Evolutionary conservation across 805 yeast genomes (phyloP).

Genomic region (Ascoidea rubescens): DNA sequence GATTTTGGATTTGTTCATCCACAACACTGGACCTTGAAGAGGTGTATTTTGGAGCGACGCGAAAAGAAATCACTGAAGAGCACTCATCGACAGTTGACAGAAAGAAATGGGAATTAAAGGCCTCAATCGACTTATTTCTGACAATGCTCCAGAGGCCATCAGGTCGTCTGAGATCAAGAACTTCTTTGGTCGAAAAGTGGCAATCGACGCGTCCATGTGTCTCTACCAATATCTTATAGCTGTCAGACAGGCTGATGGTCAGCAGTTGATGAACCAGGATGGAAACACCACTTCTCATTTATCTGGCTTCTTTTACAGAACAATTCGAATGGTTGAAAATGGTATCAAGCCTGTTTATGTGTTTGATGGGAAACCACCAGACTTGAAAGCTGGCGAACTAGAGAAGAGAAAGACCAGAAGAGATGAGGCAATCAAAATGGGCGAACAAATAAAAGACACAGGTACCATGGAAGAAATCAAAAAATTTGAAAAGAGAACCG

Average conservation of each 20-base stretch:
- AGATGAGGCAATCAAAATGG: conserved; percentile 68
- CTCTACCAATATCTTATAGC: conserved; percentile 91
- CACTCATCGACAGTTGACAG: no score
- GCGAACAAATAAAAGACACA: conserved; percentile 64
- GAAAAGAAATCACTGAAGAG: no score
- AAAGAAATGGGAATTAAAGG: conserved; percentile 36
- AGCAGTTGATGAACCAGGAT: conserved; percentile 68
- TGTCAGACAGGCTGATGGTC: conserved; percentile 95
- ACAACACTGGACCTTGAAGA: no score
- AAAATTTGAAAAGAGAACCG: conserved; percentile 75
- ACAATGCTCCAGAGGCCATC: conserved; percentile 78
- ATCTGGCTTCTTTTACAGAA: conserved; percentile 93
- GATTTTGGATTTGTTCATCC: no score
- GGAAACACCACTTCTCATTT: conserved; percentile 92
- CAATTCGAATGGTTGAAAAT: conserved; percentile 75
- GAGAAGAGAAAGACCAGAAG: conserved; percentile 71
- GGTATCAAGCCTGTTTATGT: conserved; percentile 97
- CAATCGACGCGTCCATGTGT: conserved; percentile 93
- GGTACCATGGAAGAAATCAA: conserved; percentile 68
- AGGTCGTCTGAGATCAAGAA: conserved; percentile 70
- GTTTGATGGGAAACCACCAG: conserved; percentile 97
- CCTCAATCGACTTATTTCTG: conserved; percentile 72
- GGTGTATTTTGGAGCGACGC: no score
- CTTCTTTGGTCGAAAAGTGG: conserved; percentile 90
- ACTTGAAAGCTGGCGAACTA: conserved; percentile 81